Conservation (phyloP, 225 moss, liverwort and hornwort genomes). For the Marchantia paleacea region DNA sequence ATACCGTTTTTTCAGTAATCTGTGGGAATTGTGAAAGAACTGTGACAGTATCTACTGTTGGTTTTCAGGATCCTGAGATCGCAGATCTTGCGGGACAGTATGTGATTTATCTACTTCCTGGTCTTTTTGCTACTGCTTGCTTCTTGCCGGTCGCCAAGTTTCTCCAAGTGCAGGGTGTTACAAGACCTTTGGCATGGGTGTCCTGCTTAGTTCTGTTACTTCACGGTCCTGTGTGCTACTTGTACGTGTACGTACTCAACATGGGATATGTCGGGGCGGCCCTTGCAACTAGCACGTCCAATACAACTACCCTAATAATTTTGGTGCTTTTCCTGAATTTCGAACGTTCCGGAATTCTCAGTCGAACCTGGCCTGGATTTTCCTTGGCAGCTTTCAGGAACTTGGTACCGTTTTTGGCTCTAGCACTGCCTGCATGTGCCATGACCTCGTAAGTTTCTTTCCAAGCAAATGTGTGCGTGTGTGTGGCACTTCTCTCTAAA, state of each 20-base stretch:
- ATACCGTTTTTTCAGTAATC: too few species aligned
- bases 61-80: constrained; percentile 42
- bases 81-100: constrained; percentile 38
- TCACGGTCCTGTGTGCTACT: constrained; percentile 40
- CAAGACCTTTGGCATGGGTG: constrained; percentile 37
- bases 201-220: constrained; percentile 35
- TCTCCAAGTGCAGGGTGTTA: constrained; percentile 48
- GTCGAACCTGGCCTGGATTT: constrained; percentile 50
- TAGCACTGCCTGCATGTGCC: constrained; percentile 45
- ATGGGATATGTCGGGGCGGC: constrained; percentile 46
- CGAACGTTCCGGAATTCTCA: constrained; percentile 43
- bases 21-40: not conserved
- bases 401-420: constrained; percentile 37
- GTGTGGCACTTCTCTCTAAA: too few species aligned
- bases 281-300: constrained; percentile 41
- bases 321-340: constrained; percentile 45
- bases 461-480: too few species aligned
- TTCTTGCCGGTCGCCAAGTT: constrained; percentile 48
- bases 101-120: constrained; percentile 43
- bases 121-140: constrained; percentile 46
- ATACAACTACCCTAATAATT: constrained; percentile 27
- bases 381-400: constrained; percentile 37
- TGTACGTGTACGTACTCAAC: constrained; percentile 35
- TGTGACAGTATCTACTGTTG: not conserved
- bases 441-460: constrained; percentile 42